Evolutionary conservation across 2,329 filamentous ascomycete genomes (phyloP), one percentile per base, ranked within the genome.

Genomic region (Cladosporium phlei): DNA sequence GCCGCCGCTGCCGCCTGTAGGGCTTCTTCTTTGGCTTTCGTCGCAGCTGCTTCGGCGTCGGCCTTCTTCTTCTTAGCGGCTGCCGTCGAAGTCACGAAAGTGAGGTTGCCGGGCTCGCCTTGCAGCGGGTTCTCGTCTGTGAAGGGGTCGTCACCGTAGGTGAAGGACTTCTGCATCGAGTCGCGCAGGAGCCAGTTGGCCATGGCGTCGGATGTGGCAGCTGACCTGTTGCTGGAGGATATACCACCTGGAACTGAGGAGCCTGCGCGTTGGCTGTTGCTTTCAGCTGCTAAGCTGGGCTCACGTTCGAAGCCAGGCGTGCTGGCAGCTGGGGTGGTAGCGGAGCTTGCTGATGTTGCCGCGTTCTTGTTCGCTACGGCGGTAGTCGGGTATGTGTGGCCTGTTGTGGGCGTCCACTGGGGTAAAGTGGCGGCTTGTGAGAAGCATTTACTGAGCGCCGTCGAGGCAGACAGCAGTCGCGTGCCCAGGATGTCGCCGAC

Each of bases 61-160:
- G 60, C 63, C 47, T 68, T 62, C 2, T 65, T 66, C 33, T 70
- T 69, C 49, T 69, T 66, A 7, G 74, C 62, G 7, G 65, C 66
- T 25, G 66, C 62, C 20, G 62, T 64, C 2, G 72, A 70, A 25
- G 66, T 66, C 4, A 72, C 71, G 52, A 82, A 72, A 45, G 79
- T 75, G 54, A 84, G 82, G 4, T 73, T 74, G 22, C 80, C 80
- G 0, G 81, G 80, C 58, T 83, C 80, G 38, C 80, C 80, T 6
- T 75, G 68, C 11, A 84, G 64, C 0, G 80, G 79, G 50, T 76
- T 80, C 55, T 83, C 79, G 59, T 84, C 80, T 68, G 79, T 79
- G 64, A 73, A 83, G 11, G 40, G 40, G 52, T 83, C 80, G 53
- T 79, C 73, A 11, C 73, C 76, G 57, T 77, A 81, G 6, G 66